Evolutionary conservation across 164 flowering plant species (phyloP), one percentile per base, ranked within the genome.

Genomic region (Houttuynia cordata): DNA sequence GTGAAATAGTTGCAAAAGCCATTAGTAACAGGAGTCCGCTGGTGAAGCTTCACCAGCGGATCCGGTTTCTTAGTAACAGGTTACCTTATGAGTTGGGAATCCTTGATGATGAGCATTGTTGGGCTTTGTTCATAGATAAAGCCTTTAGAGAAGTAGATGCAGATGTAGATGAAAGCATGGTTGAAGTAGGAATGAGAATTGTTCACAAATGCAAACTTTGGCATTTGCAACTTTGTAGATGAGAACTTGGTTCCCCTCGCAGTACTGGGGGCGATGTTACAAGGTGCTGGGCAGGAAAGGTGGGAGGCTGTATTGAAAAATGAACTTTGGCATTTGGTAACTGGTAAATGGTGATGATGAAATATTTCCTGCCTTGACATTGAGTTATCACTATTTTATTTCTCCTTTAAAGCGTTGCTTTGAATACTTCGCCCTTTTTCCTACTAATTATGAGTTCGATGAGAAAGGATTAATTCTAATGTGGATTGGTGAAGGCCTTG

Each of bases 181-280:
- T 51, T 9, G 20, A 24, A 0, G 41, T 74, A 10, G 74, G 74
- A 3, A 56, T 60, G 53, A 60, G 70, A 30, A 70, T 74, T 17
- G 63, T 64, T 17, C 54, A 25, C 10, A 70, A 56, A 57, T 74
- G 68, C 14, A 24, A 47, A 19, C n/a, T n/a, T n/a, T n/a, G n/a
- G n/a, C n/a, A n/a, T n/a, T n/a, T n/a, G n/a, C n/a, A n/a, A n/a
- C n/a, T n/a, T n/a, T n/a, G n/a, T n/a, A n/a, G n/a, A n/a, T n/a
- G n/a, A n/a, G n/a, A n/a, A n/a, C n/a, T n/a, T n/a, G 67, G 68
- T 63, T 9, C 71, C 75, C 34, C 45, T 41, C 13, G 13, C 8
- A 13, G n/a, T n/a, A n/a, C n/a, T n/a, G n/a, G n/a, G n/a, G n/a
- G n/a, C n/a, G n/a, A n/a, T n/a, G n/a, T n/a, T n/a, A n/a, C n/a